Conservation (phyloP, 345 rosid genomes). For the Camelina laxa region DNA sequence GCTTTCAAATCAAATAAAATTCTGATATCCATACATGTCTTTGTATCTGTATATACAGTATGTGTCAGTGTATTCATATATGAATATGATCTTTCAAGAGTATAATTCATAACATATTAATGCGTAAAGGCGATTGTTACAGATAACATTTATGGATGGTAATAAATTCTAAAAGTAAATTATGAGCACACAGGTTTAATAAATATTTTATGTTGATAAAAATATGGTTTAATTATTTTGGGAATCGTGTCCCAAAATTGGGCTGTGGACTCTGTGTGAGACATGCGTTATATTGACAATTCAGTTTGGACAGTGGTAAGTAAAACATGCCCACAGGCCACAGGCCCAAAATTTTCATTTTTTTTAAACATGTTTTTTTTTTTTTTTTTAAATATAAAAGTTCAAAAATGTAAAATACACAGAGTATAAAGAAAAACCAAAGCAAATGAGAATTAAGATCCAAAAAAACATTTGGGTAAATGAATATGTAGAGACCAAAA, state of each 20-base stretch:
- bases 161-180: not conserved
- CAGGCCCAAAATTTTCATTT: too few relatives aligned
- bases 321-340: not conserved
- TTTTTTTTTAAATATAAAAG: too few relatives aligned
- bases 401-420: too few relatives aligned
- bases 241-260: slow-evolving; percentile 1
- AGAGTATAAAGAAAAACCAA: too few relatives aligned
- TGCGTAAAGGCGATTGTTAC: not conserved
- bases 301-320: not conserved
- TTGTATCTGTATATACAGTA: not conserved
- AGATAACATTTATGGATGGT: not conserved
- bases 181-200: not conserved
- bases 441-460: too few relatives aligned
- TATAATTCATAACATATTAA: too few relatives aligned
- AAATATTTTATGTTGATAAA: not conserved
- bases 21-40: not conserved
- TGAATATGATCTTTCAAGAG: not conserved
- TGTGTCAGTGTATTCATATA: not conserved
- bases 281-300: not conserved
- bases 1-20: not conserved
- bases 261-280: too few relatives aligned
- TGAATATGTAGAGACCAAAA: too few relatives aligned
- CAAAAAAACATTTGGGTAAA: too few relatives aligned
- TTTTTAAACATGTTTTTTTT: too few relatives aligned
- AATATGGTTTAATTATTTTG: not conserved